Evolutionary conservation across 2,329 filamentous ascomycete genomes (phyloP).

Genomic region (Colletotrichum caudatum): DNA sequence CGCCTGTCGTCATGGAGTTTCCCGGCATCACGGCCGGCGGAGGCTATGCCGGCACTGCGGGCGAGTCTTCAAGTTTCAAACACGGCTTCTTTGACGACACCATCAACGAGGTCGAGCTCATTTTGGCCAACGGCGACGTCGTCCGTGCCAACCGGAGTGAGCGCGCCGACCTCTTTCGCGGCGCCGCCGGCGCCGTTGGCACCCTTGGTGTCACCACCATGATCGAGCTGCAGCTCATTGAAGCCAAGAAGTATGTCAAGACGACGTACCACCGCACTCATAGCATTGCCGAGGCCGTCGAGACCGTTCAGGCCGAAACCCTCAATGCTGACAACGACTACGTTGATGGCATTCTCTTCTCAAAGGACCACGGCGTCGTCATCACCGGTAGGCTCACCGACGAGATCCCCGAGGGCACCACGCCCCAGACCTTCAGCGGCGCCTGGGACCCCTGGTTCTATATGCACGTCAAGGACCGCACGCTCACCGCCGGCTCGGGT

Average conservation of each 20-base stretch:
- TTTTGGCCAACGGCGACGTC: constrained; percentile 75
- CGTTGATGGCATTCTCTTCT: constrained; percentile 79
- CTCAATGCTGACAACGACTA: constrained; percentile 68
- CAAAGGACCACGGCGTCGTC: constrained; percentile 71
- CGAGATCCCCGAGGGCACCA: constrained; percentile 56
- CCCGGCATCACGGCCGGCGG: constrained; percentile 81
- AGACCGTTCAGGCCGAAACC: constrained; percentile 62
- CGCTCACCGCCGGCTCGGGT: constrained; percentile 45
- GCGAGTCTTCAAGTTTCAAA: constrained; percentile 77
- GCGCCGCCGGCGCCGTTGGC: constrained; percentile 75
- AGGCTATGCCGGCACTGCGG: constrained; percentile 77
- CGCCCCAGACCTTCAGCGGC: constrained; percentile 67
- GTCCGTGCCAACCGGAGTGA: constrained; percentile 61
- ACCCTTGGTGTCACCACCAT: constrained; percentile 76
- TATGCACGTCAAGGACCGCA: constrained; percentile 71
- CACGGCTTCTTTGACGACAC: constrained; percentile 79
- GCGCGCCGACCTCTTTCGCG: constrained; percentile 70
- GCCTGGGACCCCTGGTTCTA: constrained; percentile 82
- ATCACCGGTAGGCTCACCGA: constrained; percentile 73
- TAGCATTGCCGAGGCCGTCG: constrained; percentile 61
- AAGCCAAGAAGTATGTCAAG: constrained; percentile 71
- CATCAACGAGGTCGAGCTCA: constrained; percentile 74
- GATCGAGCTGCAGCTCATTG: constrained; percentile 72
- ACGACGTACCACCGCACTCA: constrained; percentile 69
- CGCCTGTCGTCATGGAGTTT: constrained; percentile 81